A percentile compares a stretch with the other conserved stretches of the same genome.
These are phyloP conservation scores for Vigna mungo DNA, from an alignment of 306 rosid genomes.

Conservation along the genomic window DNA sequence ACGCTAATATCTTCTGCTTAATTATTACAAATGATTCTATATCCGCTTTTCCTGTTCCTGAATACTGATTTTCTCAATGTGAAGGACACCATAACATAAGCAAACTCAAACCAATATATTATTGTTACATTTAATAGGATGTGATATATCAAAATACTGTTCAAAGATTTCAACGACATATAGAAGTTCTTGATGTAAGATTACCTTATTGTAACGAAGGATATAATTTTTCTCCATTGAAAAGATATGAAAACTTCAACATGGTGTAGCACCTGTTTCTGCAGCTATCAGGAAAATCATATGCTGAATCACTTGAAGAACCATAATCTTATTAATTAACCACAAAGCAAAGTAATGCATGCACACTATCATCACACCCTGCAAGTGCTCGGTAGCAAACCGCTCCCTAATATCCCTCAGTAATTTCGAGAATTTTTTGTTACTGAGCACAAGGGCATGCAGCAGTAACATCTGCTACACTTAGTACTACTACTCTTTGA, in stretches of 20 bases:
- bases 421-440: constrained; percentile 74
- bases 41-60: not conserved
- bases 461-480: constrained; percentile 35
- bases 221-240: constrained; percentile 68
- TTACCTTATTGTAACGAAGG: constrained; percentile 72
- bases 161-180: not conserved
- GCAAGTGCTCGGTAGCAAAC: constrained; percentile 80
- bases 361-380: constrained; percentile 40
- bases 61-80: constrained; percentile 4
- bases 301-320: constrained; percentile 78
- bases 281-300: constrained; percentile 62
- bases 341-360: constrained; percentile 37
- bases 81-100: not conserved
- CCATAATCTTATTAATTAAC: constrained; percentile 40
- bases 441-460: constrained; percentile 69
- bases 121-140: not conserved
- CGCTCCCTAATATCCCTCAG: constrained; percentile 54
- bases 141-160: not conserved
- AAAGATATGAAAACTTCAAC: constrained; percentile 31
- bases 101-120: too few relatives aligned
- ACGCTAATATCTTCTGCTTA: constrained; percentile 1
- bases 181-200: constrained; percentile 31
- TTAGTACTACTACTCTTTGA: not conserved
- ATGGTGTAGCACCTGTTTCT: constrained; percentile 30
- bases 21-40: constrained; percentile 15